Base-by-base conservation (phyloP, 371 early-diverging fungal genomes). In the Mortierella sp. region DNA sequence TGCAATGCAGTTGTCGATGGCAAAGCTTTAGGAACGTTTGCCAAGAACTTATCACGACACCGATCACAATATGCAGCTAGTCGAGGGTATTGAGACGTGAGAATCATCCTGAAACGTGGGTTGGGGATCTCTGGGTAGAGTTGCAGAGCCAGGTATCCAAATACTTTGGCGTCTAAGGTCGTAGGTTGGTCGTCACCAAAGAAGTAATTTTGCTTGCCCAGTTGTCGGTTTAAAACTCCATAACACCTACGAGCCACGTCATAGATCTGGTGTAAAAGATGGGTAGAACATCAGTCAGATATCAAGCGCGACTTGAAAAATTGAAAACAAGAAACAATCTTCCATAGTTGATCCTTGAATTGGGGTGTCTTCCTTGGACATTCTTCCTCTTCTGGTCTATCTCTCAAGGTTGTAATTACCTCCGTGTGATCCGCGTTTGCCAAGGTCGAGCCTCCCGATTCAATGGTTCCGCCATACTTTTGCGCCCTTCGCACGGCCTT, bases 61-160 rank as follows among this genome's bases (percentile, higher is more conserved):
- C 93, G 87, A 30, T 93, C 84, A 75, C 92, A 91, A 54, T 87
- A 91, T 8, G 66, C 70, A 1, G 84, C 85, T 30, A 94, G 84
- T 47, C 83, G 73, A 6, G 92, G 90, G 70, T 86, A 93, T 70
- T 90, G 88, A n/a, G 73, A 73, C 4, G 39, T 77, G 12, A 93
- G 70, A 39, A 91, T 89, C 58, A 84, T 84, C 37, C 86, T 87
- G 60, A 94, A 84, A 16, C 90, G 86, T 65, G 85, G 84, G 63
- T 91, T 90, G 0, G 92, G 87, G 45, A 94, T 79, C 20, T 90
- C 85, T 5, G 92, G 88, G 59, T 89, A 91, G 39, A 89, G 60
- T 40, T 92, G 89, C 47, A 90, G 84, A 9, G 92, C 85, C 14
- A 94, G 83, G 68, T 93, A 86, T 1, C 93, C 94, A 83, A 90